Conservation (phyloP, 2,329 filamentous ascomycete species). For the Biscogniauxia marginata region DNA sequence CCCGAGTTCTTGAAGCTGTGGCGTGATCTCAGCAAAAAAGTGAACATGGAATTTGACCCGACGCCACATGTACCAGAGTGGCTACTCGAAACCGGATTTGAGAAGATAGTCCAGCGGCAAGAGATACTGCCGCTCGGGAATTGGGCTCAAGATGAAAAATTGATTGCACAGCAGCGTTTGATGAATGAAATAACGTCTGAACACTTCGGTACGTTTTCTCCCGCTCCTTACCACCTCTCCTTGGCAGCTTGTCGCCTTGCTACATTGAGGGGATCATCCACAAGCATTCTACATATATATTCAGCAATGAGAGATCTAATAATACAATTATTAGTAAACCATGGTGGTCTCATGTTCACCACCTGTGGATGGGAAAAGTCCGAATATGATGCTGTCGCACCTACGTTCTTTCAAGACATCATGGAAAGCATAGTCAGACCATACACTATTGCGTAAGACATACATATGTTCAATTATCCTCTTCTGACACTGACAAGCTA, state of each 20-base stretch:
- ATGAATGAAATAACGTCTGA: conserved; percentile 35
- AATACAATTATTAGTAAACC: conserved; percentile 15
- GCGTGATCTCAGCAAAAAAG: conserved; percentile 23
- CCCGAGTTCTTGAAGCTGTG: conserved; percentile 37
- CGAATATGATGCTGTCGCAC: conserved; percentile 22
- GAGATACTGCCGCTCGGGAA: conserved; percentile 42
- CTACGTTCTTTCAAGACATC: conserved; percentile 24
- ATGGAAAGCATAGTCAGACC: conserved; percentile 16
- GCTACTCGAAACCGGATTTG: conserved; percentile 39
- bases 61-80: conserved; percentile 35
- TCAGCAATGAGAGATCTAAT: conserved; percentile 2
- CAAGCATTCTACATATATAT: not conserved
- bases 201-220: conserved; percentile 32
- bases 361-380: conserved; percentile 27
- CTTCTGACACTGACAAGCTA: conserved; percentile 4
- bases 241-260: not conserved
- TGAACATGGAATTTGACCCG: conserved; percentile 41
- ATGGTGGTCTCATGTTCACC: conserved; percentile 26
- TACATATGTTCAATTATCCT: not conserved
- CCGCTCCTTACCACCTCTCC: not conserved
- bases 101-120: conserved; percentile 38
- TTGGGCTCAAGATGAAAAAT: conserved; percentile 41
- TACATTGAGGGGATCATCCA: not conserved
- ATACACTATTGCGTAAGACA: conserved; percentile 28
- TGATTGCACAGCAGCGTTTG: conserved; percentile 37